phyloP scores from a whole-genome alignment of 306 rosid species.

The Vachellia pachyceras region DNA sequence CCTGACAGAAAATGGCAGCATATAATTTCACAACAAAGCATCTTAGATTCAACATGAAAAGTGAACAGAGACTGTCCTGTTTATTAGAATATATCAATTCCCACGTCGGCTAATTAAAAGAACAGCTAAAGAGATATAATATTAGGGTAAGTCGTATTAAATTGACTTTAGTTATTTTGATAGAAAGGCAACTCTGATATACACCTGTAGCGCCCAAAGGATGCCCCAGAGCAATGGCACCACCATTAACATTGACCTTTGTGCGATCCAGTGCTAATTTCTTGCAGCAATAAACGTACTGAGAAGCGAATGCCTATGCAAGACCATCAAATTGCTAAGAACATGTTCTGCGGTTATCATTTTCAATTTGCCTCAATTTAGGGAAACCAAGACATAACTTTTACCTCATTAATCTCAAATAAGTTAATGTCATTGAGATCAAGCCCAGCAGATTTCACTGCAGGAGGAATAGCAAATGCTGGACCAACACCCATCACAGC shows the following conservation, averaged over 20 bases:
- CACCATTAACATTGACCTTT: constrained; percentile 89
- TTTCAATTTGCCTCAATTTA: constrained; percentile 5
- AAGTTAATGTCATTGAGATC: constrained; percentile 68
- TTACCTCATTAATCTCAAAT: constrained; percentile 89
- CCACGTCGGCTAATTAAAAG: too few species aligned
- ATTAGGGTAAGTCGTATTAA: too few species aligned
- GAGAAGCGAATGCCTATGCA: constrained; percentile 93
- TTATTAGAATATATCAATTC: background rate
- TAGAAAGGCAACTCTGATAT: too few species aligned
- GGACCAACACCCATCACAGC: constrained; percentile 96
- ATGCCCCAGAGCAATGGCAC: constrained; percentile 96
- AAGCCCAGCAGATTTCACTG: constrained; percentile 93
- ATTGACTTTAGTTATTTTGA: too few species aligned
- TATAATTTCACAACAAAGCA: background rate
- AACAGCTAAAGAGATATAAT: too few species aligned
- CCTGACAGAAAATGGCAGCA: constrained; percentile 54
- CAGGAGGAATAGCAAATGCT: constrained; percentile 88
- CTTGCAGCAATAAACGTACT: constrained; percentile 78
- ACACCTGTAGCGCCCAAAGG: constrained; percentile 92
- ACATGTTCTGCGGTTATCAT: background rate
- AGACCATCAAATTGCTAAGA: constrained; percentile 32
- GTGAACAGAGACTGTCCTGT: background rate
- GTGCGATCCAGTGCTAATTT: constrained; percentile 78
- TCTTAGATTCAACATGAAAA: constrained; percentile 16
- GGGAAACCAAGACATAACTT: background rate